Percentiles rank a stretch among this genome's conserved stretches.
Evolutionary conservation across 345 rosid species (phyloP).

Genomic region (Eucalyptus lansdowneana): DNA sequence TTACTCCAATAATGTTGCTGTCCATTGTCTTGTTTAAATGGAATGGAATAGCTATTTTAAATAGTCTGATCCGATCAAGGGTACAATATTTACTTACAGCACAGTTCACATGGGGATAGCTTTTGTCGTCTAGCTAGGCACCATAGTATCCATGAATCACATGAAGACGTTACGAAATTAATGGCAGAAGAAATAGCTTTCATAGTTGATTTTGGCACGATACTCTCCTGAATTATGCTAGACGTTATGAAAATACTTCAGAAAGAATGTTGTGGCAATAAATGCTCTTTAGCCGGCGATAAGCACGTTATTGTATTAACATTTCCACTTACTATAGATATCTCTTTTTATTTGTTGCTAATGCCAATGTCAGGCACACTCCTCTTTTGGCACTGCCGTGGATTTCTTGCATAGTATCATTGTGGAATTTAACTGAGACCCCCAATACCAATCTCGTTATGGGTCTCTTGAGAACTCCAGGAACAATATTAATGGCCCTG

Average conservation of each 20-base stretch:
- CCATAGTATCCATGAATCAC: neutral
- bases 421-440: neutral
- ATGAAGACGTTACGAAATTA: neutral
- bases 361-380: neutral
- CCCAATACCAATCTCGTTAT: neutral
- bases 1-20: neutral
- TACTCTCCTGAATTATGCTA: neutral
- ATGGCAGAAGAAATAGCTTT: no score
- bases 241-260: neutral
- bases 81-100: neutral
- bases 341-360: neutral
- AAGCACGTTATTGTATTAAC: neutral
- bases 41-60: neutral
- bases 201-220: no score
- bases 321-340: neutral
- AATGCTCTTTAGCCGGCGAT: neutral
- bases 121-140: neutral
- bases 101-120: neutral
- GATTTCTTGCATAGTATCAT: neutral
- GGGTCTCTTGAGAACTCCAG: neutral
- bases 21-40: neutral
- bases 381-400: neutral
- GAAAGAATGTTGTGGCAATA: neutral
- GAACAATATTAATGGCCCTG: neutral
- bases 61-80: neutral